Evolutionary conservation across 163 green algal species (phyloP), one percentile per base, ranked within the genome.

Genomic region (Chlorella variabilis): DNA sequence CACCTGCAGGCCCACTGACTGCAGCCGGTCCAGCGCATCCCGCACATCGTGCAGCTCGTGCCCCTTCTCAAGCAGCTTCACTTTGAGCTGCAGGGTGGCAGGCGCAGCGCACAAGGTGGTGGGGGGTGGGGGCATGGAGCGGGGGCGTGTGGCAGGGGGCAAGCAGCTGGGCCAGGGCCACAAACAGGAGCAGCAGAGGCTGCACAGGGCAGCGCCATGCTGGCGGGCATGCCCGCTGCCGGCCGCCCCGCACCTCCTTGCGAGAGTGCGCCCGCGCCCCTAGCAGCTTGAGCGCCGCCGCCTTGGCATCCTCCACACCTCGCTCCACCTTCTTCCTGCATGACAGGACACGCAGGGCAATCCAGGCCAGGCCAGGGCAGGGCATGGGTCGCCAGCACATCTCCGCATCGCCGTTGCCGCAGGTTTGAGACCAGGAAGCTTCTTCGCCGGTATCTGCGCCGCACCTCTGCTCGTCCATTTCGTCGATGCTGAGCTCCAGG

Each of bases 181-280:
- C 45, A 54, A 11, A n/a, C n/a, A n/a, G n/a, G n/a, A n/a, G n/a
- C n/a, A n/a, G n/a, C n/a, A n/a, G n/a, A n/a, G n/a, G n/a, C n/a
- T n/a, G n/a, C n/a, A n/a, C n/a, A n/a, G n/a, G n/a, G n/a, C n/a
- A n/a, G n/a, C n/a, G n/a, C n/a, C n/a, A n/a, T n/a, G n/a, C n/a
- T n/a, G n/a, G n/a, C n/a, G n/a, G n/a, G n/a, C n/a, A n/a, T n/a
- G n/a, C n/a, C n/a, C n/a, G 39, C 9, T 48, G 36, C 34, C 20
- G 4, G 34, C n/a, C 9, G 7, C n/a, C 85, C 85, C 58, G 31
- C 36, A 92, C 79, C 80, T 92, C 83, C 9, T 86, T 84, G 13
- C 80, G 58, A 1, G 85, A 84, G 63, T 92, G 85, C 41, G 85
- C 39, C 8, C 87, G 71, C 4, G 48, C 20, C 1, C 33, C 33